These are phyloP conservation scores for Xenoacremonium recifei DNA, from an alignment of 2,329 filamentous ascomycete genomes.

Conservation along the genomic window DNA sequence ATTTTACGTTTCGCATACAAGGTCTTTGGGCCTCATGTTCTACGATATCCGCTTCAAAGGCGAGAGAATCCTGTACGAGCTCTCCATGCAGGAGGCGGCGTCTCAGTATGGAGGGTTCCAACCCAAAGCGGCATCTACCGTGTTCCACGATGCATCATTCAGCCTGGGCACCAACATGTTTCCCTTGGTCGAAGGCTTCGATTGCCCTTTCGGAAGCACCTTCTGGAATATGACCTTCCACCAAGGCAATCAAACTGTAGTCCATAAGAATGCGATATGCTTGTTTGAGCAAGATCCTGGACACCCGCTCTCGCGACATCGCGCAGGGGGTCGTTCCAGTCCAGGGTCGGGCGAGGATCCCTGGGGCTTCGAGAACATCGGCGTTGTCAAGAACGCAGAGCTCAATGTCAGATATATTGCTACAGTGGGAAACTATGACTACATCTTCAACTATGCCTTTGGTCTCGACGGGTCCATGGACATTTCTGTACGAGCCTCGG, in stretches of 20 bases:
- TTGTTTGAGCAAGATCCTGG: constrained; percentile 38
- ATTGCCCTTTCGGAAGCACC: constrained; percentile 39
- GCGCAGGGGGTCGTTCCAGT: constrained; percentile 20
- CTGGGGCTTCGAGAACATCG: constrained; percentile 30
- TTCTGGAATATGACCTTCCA: constrained; percentile 34
- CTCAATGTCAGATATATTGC: constrained; percentile 19
- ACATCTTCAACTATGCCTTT: constrained; percentile 37
- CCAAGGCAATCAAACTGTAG: constrained; percentile 27
- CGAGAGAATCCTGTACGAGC: constrained; percentile 50
- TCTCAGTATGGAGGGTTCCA: constrained; percentile 50
- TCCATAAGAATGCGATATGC: constrained; percentile 34
- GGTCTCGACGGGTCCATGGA: constrained; percentile 37
- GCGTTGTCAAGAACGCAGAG: constrained; percentile 31
- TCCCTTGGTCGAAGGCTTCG: constrained; percentile 40
- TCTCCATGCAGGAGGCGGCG: constrained; percentile 51
- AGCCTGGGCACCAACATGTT: constrained; percentile 34
- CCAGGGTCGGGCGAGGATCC: constrained; percentile 14
- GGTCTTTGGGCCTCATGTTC: constrained; percentile 43
- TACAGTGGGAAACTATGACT: constrained; percentile 43
- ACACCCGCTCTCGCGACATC: constrained; percentile 36
- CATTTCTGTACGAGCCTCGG: constrained; percentile 38
- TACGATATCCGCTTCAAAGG: constrained; percentile 51
- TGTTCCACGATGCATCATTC: constrained; percentile 42
- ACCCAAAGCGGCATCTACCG: constrained; percentile 41
- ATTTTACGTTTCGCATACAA: constrained; percentile 47